phyloP scores from a whole-genome alignment of 2,329 filamentous ascomycete genomes.

The Sclerotinia spermophila region DNA sequence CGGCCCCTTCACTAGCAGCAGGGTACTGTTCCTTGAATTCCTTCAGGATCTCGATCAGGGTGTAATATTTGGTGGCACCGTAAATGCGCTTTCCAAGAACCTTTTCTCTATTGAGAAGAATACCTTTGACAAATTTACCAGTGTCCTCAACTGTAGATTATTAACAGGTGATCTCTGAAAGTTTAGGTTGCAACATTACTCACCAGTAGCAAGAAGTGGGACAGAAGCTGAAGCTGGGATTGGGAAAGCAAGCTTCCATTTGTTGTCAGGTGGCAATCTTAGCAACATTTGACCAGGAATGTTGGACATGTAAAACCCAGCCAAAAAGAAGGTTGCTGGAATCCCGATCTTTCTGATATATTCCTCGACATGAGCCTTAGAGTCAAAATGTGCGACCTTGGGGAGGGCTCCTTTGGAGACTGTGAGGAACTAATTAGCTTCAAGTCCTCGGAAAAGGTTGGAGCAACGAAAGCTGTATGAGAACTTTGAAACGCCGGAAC shows the following conservation, averaged over 20 bases:
- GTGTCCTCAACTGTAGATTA: slow-evolving; percentile 32
- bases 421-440: slow-evolving; percentile 22
- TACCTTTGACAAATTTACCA: slow-evolving; percentile 38
- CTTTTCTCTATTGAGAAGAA: slow-evolving; percentile 37
- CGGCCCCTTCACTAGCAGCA: slow-evolving; percentile 41
- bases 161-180: neutral
- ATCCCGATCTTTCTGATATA: slow-evolving; percentile 40
- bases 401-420: slow-evolving; percentile 42
- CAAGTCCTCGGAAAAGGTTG: neutral
- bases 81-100: slow-evolving; percentile 44
- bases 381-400: slow-evolving; percentile 41
- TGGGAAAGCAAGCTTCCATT: slow-evolving; percentile 34
- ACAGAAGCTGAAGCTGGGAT: slow-evolving; percentile 35
- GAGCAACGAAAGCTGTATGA: neutral
- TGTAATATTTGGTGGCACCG: slow-evolving; percentile 44
- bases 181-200: neutral
- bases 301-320: slow-evolving; percentile 52
- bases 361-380: slow-evolving; percentile 41
- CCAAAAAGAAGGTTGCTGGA: slow-evolving; percentile 47
- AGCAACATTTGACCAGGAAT: slow-evolving; percentile 34
- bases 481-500: neutral
- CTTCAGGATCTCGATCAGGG: slow-evolving; percentile 41
- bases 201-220: slow-evolving; percentile 36
- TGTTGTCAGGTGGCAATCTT: slow-evolving; percentile 32
- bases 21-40: slow-evolving; percentile 42